Conservation (phyloP, 805 yeast species). For the Metschnikowia baotianmanensis region DNA sequence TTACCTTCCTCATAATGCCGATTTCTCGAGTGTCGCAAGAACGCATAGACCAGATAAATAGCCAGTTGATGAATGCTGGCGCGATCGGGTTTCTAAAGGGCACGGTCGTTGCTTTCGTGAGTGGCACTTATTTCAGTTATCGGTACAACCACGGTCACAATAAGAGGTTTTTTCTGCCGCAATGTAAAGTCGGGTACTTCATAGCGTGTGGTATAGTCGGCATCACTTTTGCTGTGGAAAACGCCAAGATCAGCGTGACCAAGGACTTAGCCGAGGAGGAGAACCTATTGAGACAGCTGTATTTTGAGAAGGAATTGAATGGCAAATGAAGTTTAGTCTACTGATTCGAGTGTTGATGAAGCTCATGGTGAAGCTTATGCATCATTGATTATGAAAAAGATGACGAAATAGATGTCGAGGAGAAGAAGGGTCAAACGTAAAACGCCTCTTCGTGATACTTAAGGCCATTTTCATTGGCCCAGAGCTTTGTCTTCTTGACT, state of each 20-base stretch:
- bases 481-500: constrained; percentile 71
- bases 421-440: constrained; percentile 20
- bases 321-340: constrained; percentile 1
- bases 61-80: constrained; percentile 36
- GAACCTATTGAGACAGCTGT: constrained; percentile 29
- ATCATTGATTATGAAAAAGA: too few relatives aligned
- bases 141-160: constrained; percentile 35
- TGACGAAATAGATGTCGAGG: background rate
- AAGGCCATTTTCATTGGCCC: constrained; percentile 84
- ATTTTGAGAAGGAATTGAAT: constrained; percentile 21
- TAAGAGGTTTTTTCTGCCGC: constrained; percentile 31
- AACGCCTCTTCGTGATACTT: constrained; percentile 75
- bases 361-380: too few relatives aligned
- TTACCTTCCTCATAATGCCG: too few relatives aligned
- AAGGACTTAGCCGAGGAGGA: constrained; percentile 38
- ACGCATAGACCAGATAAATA: constrained; percentile 16
- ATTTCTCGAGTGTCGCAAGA: constrained; percentile 13
- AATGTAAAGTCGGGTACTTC: constrained; percentile 36
- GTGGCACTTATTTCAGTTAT: constrained; percentile 33
- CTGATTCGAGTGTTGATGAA: too few relatives aligned
- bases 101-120: constrained; percentile 31
- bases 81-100: constrained; percentile 38
- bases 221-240: constrained; percentile 35
- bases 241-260: constrained; percentile 31
- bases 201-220: constrained; percentile 40